phyloP scores from a whole-genome alignment of 176 grass and related monocot species.

The Bonia amplexicaulis region DNA sequence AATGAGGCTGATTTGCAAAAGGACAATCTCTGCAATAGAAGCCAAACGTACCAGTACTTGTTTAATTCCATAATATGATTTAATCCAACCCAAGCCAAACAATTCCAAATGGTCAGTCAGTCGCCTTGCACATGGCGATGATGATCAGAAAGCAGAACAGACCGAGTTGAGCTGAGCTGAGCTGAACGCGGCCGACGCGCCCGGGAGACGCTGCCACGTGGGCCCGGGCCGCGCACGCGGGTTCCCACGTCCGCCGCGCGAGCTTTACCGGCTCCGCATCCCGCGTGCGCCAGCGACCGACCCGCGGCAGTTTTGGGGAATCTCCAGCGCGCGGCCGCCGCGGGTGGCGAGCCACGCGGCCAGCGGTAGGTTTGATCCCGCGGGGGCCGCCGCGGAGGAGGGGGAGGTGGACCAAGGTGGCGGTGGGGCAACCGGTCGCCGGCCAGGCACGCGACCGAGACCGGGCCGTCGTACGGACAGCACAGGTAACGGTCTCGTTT shows the following conservation, averaged over 20 bases:
- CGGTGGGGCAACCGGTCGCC: background rate
- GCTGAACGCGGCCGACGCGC: constrained; percentile 21
- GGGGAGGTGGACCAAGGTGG: background rate
- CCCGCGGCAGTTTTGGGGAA: background rate
- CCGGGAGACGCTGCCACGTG: background rate
- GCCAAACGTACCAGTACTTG: background rate
- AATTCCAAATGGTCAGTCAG: no score
- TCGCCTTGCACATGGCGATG: background rate
- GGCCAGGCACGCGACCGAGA: background rate
- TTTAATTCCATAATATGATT: background rate
- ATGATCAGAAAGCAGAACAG: background rate
- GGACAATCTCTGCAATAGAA: background rate
- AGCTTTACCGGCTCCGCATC: background rate
- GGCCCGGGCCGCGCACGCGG: background rate
- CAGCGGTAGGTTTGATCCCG: background rate
- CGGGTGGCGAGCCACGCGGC: background rate
- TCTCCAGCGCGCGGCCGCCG: background rate
- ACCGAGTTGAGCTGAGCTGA: constrained; percentile 3
- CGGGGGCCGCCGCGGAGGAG: background rate
- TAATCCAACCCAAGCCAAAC: background rate
- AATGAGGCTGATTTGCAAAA: background rate
- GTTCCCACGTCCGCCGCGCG: background rate
- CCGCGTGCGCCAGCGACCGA: background rate
- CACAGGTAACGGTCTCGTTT: no score
- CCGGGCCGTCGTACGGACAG: background rate